Percentiles rank a stretch among this genome's conserved stretches.
These are phyloP conservation scores for Lactarius hengduanensis DNA, from an alignment of 768 basidiomycete species.

Conservation along the genomic window DNA sequence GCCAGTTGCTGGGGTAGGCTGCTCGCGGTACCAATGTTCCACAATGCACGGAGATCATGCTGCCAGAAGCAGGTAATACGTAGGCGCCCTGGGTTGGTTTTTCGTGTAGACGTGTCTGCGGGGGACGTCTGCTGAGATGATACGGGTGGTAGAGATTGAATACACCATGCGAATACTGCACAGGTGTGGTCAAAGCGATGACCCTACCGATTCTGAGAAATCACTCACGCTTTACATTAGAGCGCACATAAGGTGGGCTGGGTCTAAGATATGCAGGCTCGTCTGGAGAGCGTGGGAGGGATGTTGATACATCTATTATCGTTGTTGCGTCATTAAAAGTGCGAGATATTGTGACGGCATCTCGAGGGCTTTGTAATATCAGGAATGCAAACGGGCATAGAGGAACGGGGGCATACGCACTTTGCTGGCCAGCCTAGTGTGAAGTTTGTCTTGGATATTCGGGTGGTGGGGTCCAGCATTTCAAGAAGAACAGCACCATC, in stretches of 20 bases:
- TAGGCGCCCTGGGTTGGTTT: conserved; percentile 41
- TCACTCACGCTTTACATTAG: conserved; percentile 68
- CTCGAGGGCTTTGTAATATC: conserved; percentile 66
- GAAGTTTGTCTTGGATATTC: conserved; percentile 89
- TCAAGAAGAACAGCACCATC: conserved; percentile 81
- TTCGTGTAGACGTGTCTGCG: conserved; percentile 23
- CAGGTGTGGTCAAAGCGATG: conserved; percentile 12
- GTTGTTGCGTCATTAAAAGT: conserved; percentile 78
- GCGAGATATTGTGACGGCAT: conserved; percentile 90
- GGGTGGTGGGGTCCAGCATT: conserved; percentile 79
- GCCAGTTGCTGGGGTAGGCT: conserved; percentile 76
- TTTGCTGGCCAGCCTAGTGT: conserved; percentile 96
- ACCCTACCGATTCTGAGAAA: conserved; percentile 22
- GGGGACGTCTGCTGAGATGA: conserved; percentile 41
- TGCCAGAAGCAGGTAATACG: conserved; percentile 94
- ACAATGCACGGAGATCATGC: conserved; percentile 85
- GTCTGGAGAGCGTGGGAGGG: conserved; percentile 86
- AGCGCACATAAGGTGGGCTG: conserved; percentile 89
- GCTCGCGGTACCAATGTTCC: conserved; percentile 71
- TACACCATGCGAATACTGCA: conserved; percentile 88
- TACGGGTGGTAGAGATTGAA: conserved; percentile 54
- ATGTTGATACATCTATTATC: conserved; percentile 87
- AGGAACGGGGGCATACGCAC: conserved; percentile 48
- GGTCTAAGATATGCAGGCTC: conserved; percentile 91
- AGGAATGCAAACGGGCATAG: background rate